Base-by-base conservation (phyloP, 257 asterid genomes). In the Cinchona pubescens region DNA sequence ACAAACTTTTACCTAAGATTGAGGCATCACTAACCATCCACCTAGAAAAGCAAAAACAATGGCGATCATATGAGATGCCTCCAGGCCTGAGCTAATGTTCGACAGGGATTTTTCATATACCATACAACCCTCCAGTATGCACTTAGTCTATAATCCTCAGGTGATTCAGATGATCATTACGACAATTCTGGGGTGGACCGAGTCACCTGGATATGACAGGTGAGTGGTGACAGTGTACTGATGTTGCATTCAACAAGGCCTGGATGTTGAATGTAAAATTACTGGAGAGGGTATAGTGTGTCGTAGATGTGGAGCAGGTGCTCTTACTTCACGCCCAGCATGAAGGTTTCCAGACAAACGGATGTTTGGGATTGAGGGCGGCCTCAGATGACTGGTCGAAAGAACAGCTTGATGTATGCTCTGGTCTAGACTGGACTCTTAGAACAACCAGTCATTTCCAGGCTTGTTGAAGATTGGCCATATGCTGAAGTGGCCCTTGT, bases 251-350 rank as follows among this genome's bases (percentile, higher is more conserved):
- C 72, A 67, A 58, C 38, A 40, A 43, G 40, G 59, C 19, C 42
- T 53, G 38, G 73, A 34, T 30, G 42, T 43, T 8, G 43, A 34
- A 69, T 46, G 25, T 46, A 5, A 60, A 58, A 27, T 21, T 51
- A 23, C 75, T 15, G 73, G 42, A 72, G 72, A 66, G 34, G 49
- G 69, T 62, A 53, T 55, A 65, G 60, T 37, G 53, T 66, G 74
- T 82, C 81, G 77, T 43, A 85, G 69, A 69, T 90, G 91, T 21
- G 93, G 96, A 23, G 96, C 89, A 48, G 91, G 84, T 51, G 78
- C 82, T 78, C 88, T 74, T 23, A 74, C 43, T 68, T 10, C 64
- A 29, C 51, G 42, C 32, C 79, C 53, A 8, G 79, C 72, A 37
- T 16, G 72, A 63, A 18, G 16, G 25, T 9, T 79, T 46, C 80